Evolutionary conservation across 768 basidiomycete genomes (phyloP).

Genomic region (Amanita subjunquillea): DNA sequence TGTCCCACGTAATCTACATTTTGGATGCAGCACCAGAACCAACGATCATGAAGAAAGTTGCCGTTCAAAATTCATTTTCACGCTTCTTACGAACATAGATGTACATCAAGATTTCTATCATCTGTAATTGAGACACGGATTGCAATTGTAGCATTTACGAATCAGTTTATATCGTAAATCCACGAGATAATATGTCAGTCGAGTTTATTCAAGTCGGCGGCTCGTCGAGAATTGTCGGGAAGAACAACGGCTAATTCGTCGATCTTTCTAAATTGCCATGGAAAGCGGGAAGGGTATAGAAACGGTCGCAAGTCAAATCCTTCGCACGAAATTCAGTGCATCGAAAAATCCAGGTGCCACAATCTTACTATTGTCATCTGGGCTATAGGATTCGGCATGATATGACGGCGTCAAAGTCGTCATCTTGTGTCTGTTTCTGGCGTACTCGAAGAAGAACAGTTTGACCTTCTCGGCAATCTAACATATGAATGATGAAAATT

Average conservation of each 20-base stretch:
- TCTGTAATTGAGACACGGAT: conserved; percentile 1
- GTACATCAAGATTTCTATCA: background rate
- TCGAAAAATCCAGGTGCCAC: background rate
- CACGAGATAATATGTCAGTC: conserved; percentile 13
- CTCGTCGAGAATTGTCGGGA: conserved; percentile 51
- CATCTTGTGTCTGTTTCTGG: conserved; percentile 98
- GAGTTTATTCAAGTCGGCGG: conserved; percentile 10
- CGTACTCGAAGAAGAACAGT: conserved; percentile 93
- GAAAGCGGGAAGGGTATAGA: conserved; percentile 90
- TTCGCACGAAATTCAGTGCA: conserved; percentile 18
- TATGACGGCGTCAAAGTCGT: conserved; percentile 90
- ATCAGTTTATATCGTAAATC: conserved; percentile 4
- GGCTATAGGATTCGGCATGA: conserved; percentile 93
- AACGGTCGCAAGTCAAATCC: conserved; percentile 96
- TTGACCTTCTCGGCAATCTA: conserved; percentile 98
- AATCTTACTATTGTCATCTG: conserved; percentile 85
- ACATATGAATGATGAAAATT: background rate
- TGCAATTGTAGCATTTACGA: conserved; percentile 12
- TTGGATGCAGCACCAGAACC: conserved; percentile 55
- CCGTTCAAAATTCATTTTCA: conserved; percentile 65
- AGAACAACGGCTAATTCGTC: conserved; percentile 72
- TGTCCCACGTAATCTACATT: background rate
- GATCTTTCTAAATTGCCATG: conserved; percentile 95
- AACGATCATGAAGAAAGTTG: conserved; percentile 87
- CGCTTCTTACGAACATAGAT: conserved; percentile 54